phyloP scores from a whole-genome alignment of 78 protist species.

The Pelomyxa schiedti region DNA sequence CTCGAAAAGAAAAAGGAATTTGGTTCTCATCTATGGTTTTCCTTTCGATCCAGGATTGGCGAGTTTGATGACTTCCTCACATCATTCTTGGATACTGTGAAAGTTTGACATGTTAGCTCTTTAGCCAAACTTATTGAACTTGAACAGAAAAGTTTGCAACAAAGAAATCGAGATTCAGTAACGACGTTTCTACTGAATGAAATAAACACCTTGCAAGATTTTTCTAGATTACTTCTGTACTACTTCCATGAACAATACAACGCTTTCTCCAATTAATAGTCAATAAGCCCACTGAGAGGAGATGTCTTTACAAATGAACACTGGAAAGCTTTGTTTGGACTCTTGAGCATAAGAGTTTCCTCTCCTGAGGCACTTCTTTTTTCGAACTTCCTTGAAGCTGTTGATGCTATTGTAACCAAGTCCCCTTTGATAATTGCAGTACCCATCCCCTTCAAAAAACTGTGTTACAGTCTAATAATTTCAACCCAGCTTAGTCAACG shows the following conservation, averaged over 20 bases:
- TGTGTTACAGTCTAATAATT: no score
- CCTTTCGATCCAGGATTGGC: no score
- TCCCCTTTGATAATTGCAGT: constrained; percentile 26
- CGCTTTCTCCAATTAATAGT: not conserved
- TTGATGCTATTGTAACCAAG: not conserved
- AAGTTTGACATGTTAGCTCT: no score
- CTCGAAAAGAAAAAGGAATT: no score
- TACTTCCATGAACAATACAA: not conserved
- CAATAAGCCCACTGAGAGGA: constrained; percentile 43
- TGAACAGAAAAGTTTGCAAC: not conserved
- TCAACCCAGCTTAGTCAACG: no score
- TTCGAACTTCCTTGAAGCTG: constrained; percentile 17
- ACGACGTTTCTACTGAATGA: not conserved
- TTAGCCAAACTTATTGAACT: not conserved
- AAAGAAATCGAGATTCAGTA: not conserved
- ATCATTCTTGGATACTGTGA: no score
- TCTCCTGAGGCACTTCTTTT: constrained; percentile 13
- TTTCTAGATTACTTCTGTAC: constrained; percentile 1
- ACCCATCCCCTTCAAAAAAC: no score
- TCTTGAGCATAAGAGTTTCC: constrained; percentile 10
- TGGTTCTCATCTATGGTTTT: no score
- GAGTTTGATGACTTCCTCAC: no score
- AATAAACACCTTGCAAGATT: not conserved
- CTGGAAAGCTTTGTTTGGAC: constrained; percentile 52
- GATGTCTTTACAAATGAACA: constrained; percentile 67